Conservation (phyloP, 2,329 filamentous ascomycete genomes). For the Periconia digitata region DNA sequence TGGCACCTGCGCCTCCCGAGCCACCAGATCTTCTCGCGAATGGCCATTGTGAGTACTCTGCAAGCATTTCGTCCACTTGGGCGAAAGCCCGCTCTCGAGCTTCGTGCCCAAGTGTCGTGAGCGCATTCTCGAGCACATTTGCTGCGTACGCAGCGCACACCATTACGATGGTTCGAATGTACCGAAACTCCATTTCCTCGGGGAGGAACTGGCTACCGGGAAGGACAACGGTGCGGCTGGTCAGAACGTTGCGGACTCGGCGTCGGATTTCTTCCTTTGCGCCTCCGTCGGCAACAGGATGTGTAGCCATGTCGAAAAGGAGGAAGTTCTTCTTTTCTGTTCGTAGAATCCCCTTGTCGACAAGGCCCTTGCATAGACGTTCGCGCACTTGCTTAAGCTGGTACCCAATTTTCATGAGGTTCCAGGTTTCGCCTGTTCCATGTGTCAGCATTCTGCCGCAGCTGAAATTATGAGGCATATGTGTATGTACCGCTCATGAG, state of each 20-base stretch:
- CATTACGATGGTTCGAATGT: conserved; percentile 89
- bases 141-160: conserved; percentile 97
- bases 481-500: conserved; percentile 83
- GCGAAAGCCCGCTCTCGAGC: conserved; percentile 91
- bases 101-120: conserved; percentile 91
- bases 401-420: conserved; percentile 99
- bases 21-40: conserved; percentile 80
- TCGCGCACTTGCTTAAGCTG: conserved; percentile 99
- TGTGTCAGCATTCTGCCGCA: conserved; percentile 19
- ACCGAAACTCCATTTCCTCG: conserved; percentile 91
- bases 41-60: conserved; percentile 96
- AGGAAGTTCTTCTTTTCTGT: conserved; percentile 99
- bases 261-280: conserved; percentile 97
- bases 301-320: conserved; percentile 99
- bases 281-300: conserved; percentile 92
- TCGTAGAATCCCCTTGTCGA: conserved; percentile 97
- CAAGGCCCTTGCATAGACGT: conserved; percentile 92
- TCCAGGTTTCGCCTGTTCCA: conserved; percentile 90
- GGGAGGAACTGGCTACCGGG: conserved; percentile 85
- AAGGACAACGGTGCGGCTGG: conserved; percentile 89
- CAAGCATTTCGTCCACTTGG: conserved; percentile 92
- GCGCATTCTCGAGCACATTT: conserved; percentile 96
- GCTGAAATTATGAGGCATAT: not conserved
- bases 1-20: conserved; percentile 84
- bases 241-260: conserved; percentile 88